A percentile compares a stretch with the other conserved stretches of the same genome.
Conservation (phyloP, 2,329 filamentous ascomycete species). For the Cordyceps farinosa region DNA sequence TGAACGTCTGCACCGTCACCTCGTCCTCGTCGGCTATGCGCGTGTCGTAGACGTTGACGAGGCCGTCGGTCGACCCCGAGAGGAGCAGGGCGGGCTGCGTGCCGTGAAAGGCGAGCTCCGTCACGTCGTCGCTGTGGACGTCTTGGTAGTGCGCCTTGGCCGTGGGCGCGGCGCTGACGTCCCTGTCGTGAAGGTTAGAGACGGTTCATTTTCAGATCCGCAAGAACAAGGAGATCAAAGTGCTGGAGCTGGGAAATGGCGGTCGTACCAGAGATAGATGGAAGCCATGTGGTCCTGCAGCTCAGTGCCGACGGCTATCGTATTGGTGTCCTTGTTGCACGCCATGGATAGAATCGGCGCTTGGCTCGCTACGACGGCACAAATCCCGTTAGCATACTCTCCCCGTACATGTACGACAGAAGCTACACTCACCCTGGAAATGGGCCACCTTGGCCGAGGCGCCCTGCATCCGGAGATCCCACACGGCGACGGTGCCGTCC, state of each 20-base stretch:
- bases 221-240: too few species aligned
- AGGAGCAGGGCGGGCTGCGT: slow-evolving; percentile 59
- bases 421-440: slow-evolving; percentile 40
- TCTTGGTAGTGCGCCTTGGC: slow-evolving; percentile 57
- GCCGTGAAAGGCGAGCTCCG: slow-evolving; percentile 58
- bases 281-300: slow-evolving; percentile 60
- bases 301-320: slow-evolving; percentile 71
- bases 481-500: slow-evolving; percentile 63
- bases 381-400: slow-evolving; percentile 20
- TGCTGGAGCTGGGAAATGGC: not conserved
- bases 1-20: slow-evolving; percentile 72
- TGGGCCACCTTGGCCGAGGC: slow-evolving; percentile 39
- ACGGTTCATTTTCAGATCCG: not conserved
- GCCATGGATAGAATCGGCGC: slow-evolving; percentile 63
- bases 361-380: slow-evolving; percentile 35
- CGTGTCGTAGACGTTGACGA: slow-evolving; percentile 74
- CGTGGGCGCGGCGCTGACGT: slow-evolving; percentile 48
- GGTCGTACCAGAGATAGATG: slow-evolving; percentile 56
- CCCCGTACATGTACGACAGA: too few species aligned
- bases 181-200: slow-evolving; percentile 40
- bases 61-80: slow-evolving; percentile 74
- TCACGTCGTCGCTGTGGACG: slow-evolving; percentile 66
- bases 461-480: slow-evolving; percentile 56
- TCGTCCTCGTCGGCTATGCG: slow-evolving; percentile 71
- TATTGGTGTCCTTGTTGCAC: slow-evolving; percentile 52